Percentiles rank a stretch among this genome's conserved stretches.
Conservation (phyloP, 108 stramenopile genomes). For the Skeletonema costatum region DNA sequence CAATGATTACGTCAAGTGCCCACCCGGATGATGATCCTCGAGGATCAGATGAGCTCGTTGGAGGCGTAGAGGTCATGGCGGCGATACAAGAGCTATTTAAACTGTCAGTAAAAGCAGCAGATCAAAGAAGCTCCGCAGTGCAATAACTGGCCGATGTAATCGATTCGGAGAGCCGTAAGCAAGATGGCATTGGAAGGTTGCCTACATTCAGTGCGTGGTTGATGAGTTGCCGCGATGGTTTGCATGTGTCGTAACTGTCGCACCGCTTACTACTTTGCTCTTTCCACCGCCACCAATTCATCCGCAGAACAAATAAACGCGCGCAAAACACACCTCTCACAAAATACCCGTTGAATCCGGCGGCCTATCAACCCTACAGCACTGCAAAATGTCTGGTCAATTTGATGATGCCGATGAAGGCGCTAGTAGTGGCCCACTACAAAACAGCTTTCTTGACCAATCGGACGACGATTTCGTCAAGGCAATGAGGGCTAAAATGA, state of each 20-base stretch:
- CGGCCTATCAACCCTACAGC: background rate
- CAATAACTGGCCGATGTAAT: no score
- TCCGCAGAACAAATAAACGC: background rate
- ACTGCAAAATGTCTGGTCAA: constrained; percentile 42
- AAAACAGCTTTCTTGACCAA: background rate
- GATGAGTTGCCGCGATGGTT: background rate
- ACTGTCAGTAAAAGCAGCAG: no score
- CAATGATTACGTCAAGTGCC: constrained; percentile 46
- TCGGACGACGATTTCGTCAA: constrained; percentile 27
- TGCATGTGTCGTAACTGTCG: background rate
- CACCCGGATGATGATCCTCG: constrained; percentile 17
- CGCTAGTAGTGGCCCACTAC: constrained; percentile 2
- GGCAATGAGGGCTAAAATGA: constrained; percentile 36
- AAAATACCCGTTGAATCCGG: no score
- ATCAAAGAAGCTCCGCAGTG: no score
- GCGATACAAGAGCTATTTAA: background rate
- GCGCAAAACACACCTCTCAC: background rate
- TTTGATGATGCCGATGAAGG: constrained; percentile 58
- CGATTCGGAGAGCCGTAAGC: no score
- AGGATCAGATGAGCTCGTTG: background rate
- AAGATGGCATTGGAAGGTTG: no score
- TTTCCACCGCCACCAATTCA: background rate
- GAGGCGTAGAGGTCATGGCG: background rate
- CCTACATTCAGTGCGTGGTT: no score
- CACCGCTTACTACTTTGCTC: background rate